A percentile compares a stretch with the other conserved stretches of the same genome.
Conservation (phyloP, 352 stramenopile species). For the Phytophthora tentaculata region DNA sequence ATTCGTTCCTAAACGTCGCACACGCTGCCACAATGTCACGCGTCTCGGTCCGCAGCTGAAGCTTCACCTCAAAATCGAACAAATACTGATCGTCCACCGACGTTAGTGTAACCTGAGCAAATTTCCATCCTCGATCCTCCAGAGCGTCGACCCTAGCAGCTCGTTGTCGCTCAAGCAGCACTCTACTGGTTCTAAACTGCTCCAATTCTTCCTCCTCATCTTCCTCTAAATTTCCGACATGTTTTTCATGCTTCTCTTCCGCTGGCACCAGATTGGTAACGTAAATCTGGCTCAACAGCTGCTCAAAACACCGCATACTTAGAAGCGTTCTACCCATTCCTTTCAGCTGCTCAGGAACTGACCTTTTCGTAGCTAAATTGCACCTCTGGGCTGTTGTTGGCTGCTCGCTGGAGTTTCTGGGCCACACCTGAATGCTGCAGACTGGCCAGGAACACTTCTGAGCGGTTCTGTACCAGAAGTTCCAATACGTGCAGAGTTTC, state of each 20-base stretch:
- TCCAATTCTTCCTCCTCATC: not conserved
- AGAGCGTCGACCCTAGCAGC: conserved; percentile 24
- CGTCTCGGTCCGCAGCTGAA: conserved; percentile 51
- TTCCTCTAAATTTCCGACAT: conserved; percentile 1
- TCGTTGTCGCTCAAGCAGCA: conserved; percentile 9
- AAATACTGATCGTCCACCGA: conserved; percentile 72
- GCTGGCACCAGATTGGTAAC: conserved; percentile 21
- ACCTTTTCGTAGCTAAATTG: conserved; percentile 57
- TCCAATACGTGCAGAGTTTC: conserved; percentile 60
- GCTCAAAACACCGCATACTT: conserved; percentile 17
- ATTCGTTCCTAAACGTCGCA: conserved; percentile 52
- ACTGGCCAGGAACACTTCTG: conserved; percentile 35
- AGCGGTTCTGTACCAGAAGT: conserved; percentile 43
- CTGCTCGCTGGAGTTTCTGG: conserved; percentile 45
- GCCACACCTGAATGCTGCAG: conserved; percentile 45
- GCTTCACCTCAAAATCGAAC: conserved; percentile 84
- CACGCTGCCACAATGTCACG: conserved; percentile 61
- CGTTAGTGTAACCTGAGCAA: conserved; percentile 56
- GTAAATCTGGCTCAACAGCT: conserved; percentile 58
- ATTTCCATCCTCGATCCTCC: conserved; percentile 59
- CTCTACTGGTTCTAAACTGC: not conserved
- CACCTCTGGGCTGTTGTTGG: conserved; percentile 42
- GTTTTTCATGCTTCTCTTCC: not conserved
- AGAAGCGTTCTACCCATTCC: not conserved
- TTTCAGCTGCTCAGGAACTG: no score